Base-by-base conservation (phyloP, 306 rosid species). In the Mimosa pudica region DNA sequence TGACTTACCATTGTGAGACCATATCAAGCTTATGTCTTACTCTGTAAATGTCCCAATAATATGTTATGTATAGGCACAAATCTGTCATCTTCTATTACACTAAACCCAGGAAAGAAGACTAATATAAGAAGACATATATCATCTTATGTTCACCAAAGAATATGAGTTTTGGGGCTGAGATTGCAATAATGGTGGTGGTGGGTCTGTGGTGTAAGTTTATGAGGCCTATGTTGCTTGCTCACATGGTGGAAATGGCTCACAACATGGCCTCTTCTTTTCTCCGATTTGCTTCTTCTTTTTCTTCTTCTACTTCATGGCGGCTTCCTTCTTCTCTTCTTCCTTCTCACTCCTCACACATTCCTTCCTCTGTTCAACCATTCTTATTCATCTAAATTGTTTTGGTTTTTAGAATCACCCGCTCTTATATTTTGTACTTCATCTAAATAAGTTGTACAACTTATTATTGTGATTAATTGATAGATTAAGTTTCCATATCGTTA, bases 121-220 rank as follows among this genome's bases (percentile, higher is more conserved):
- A 14, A 3, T 16, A 51, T 0, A 7, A 49, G 4, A 13, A 52
- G n/a, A 5, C 8, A 54, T 7, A 54, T 17, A 7, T 54, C 8
- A 54, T 54, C 24, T 54, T 2, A 51, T 3, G n/a, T 14, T 54
- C 16, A 2, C 8, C 61, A 57, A 57, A 57, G 33, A 18, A 57
- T 0, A 84, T 86, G 87, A 79, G 82, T 30, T 84, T 84, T 5
- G 84, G 83, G 46, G 42, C 16, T 9, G 92, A 81, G 62, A 55
- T 84, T 38, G 47, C 54, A 55, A 36, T 84, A 75, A 78, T 66
- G 12, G 6, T 82, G 12, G 6, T 82, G 9, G 66, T 82, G 35
- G 90, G 90, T 36, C 51, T 89, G 24, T 86, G 85, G 92, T 88
- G 84, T 12, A 57, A 64, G 35, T 68, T 73, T 72, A 12, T 86